These are phyloP conservation scores for Calophaca sinica DNA, from an alignment of 306 rosid genomes.

Conservation along the genomic window DNA sequence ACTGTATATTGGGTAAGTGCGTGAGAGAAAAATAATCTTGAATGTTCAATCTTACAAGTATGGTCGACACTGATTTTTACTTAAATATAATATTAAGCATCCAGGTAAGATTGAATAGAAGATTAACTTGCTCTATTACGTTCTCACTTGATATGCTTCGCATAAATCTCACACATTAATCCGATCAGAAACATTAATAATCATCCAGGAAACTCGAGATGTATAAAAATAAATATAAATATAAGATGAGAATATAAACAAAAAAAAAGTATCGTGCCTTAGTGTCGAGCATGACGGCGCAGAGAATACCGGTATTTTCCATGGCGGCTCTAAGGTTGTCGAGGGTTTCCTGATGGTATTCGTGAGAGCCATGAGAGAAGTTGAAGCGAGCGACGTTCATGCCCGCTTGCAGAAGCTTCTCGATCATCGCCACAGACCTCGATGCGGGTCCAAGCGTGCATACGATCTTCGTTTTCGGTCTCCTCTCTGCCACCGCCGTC, in stretches of 20 bases:
- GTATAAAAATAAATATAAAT: not conserved
- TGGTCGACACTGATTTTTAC: not conserved
- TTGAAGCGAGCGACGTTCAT: constrained; percentile 99
- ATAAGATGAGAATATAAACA: constrained; percentile 11
- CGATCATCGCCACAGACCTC: constrained; percentile 82
- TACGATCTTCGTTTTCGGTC: constrained; percentile 92
- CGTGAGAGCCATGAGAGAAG: constrained; percentile 98
- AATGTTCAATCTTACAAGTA: not conserved
- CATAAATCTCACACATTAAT: not conserved
- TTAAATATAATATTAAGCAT: not conserved
- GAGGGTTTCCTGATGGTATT: constrained; percentile 93
- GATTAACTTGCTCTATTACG: not conserved
- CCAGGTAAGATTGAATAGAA: constrained; percentile 5
- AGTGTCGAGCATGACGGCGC: constrained; percentile 99
- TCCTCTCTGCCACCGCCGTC: constrained; percentile 44
- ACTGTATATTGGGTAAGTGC: not conserved
- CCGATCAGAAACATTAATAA: not conserved
- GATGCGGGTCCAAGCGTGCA: constrained; percentile 98
- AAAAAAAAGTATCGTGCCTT: constrained; percentile 54
- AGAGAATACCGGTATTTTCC: constrained; percentile 92
- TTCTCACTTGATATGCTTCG: not conserved
- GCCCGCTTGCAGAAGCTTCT: constrained; percentile 90
- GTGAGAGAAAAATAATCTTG: not conserved
- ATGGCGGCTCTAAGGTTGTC: constrained; percentile 79
- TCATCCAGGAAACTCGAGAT: not conserved